These are phyloP conservation scores for Exserohilum rostratum DNA, from an alignment of 2,329 filamentous ascomycete genomes.

Conservation along the genomic window DNA sequence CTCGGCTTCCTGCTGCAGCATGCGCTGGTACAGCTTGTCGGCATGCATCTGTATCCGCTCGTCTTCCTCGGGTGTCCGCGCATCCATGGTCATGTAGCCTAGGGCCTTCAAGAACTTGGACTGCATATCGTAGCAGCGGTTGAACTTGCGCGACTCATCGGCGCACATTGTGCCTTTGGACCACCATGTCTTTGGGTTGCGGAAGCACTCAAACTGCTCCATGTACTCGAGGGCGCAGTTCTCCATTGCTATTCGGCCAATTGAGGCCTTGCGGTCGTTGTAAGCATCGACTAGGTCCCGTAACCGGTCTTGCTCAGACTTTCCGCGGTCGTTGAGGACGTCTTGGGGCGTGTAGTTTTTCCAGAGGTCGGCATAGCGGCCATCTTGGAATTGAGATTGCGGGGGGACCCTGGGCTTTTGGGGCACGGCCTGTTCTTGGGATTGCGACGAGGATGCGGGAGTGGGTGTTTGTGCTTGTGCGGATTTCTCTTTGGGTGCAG, in stretches of 20 bases:
- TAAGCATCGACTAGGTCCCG: constrained; percentile 80
- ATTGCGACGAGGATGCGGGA: constrained; percentile 8
- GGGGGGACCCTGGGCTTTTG: constrained; percentile 50
- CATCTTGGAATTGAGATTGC: constrained; percentile 70
- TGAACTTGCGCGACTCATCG: constrained; percentile 75
- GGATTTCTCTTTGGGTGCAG: constrained; percentile 36
- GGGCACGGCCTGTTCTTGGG: constrained; percentile 18
- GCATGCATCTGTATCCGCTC: constrained; percentile 90
- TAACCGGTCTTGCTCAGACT: constrained; percentile 80
- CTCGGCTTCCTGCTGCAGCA: constrained; percentile 79
- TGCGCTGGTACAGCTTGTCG: constrained; percentile 84
- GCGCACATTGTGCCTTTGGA: constrained; percentile 81
- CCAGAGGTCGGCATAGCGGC: constrained; percentile 86
- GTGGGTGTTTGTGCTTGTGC: constrained; percentile 21
- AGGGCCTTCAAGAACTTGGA: constrained; percentile 88
- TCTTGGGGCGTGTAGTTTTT: constrained; percentile 80
- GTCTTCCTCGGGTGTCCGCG: constrained; percentile 74
- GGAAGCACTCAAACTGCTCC: constrained; percentile 82
- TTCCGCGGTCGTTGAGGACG: constrained; percentile 70
- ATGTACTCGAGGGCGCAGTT: constrained; percentile 91
- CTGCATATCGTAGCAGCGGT: constrained; percentile 89
- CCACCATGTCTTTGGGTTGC: constrained; percentile 65
- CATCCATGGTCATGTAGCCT: constrained; percentile 77
- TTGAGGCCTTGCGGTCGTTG: constrained; percentile 78
- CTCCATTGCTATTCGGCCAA: constrained; percentile 83